Evolutionary conservation across 805 yeast genomes (phyloP), one percentile per base, ranked within the genome.

Genomic region (Candida koratica): DNA sequence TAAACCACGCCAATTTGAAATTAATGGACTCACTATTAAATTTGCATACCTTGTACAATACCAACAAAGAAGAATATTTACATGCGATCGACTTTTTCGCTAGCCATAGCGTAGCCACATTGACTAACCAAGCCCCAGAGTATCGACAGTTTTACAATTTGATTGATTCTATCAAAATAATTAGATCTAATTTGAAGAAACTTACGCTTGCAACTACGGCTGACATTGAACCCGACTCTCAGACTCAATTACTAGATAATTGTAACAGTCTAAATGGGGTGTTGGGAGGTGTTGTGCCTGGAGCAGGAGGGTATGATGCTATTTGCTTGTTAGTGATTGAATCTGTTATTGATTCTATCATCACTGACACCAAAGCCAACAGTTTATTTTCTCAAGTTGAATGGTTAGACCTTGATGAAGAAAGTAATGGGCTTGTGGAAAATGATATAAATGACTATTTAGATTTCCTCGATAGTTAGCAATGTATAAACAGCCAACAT

Each of bases 231-330:
- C 98, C 98, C 0, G 58, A 53, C 2, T 64, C 70, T 14, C 98
- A 93, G 58, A 84, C 96, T 0, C 41, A 47, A 1, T 64, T 93
- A 5, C 61, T 93, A 6, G 77, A 90, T 51, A 55, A 64, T 12
- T 55, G 69, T 26, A 46, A 57, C 6, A 29, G 38, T 6, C 52
- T 85, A 14, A 65, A 64, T 0, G 98, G 98, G 11, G 93, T 87
- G 19, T 48, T 90, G 13, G 95, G 96, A 0, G 97, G 96, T n/a
- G 89, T 93, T 22, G 95, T 93, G 3, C 98, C 98, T 0, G 98
- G 98, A 2, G 98, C 98, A 0, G 98, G 98, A 17, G 98, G 98
- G 0, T 84, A 79, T 53, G 98, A 93, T 64, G 98, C 98, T 1
- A 75, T 93, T 13, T 75, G 94, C 38, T 51, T 90, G 17, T 58